phyloP scores from a whole-genome alignment of 306 rosid species.

The Prunus mongolica region DNA sequence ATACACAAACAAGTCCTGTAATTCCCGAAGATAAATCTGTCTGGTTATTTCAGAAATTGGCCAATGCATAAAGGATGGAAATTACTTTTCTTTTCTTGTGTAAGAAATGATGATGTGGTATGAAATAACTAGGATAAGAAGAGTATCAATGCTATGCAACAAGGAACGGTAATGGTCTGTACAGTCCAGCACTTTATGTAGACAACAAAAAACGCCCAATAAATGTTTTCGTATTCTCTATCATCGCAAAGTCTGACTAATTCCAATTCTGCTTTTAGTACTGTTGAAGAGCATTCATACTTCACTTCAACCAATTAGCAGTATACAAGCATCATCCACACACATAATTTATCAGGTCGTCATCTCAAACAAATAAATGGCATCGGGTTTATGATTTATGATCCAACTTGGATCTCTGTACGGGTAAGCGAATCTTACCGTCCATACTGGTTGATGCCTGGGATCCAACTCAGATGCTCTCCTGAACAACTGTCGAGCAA shows the following conservation, averaged over 20 bases:
- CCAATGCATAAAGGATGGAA: background rate
- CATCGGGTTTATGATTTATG: background rate
- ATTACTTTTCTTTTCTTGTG: background rate
- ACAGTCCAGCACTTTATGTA: background rate
- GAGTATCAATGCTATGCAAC: background rate
- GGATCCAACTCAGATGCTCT: conserved; percentile 88
- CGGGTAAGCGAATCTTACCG: conserved; percentile 44
- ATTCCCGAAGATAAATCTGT: background rate
- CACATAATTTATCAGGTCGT: background rate
- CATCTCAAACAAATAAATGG: background rate
- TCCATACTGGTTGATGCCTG: conserved; percentile 96
- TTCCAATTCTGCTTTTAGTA: background rate
- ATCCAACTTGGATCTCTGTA: background rate
- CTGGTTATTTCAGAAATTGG: background rate
- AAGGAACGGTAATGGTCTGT: background rate
- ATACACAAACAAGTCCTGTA: background rate
- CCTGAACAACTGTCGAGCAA: conserved; percentile 78
- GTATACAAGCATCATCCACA: background rate
- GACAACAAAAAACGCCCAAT: background rate
- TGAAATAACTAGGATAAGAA: background rate
- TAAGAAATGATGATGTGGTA: background rate
- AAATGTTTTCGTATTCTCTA: background rate
- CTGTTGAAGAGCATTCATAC: background rate
- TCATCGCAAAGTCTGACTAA: background rate
- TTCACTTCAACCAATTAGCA: background rate